Conservation (phyloP, 345 rosid genomes). For the Heritiera fomes region DNA sequence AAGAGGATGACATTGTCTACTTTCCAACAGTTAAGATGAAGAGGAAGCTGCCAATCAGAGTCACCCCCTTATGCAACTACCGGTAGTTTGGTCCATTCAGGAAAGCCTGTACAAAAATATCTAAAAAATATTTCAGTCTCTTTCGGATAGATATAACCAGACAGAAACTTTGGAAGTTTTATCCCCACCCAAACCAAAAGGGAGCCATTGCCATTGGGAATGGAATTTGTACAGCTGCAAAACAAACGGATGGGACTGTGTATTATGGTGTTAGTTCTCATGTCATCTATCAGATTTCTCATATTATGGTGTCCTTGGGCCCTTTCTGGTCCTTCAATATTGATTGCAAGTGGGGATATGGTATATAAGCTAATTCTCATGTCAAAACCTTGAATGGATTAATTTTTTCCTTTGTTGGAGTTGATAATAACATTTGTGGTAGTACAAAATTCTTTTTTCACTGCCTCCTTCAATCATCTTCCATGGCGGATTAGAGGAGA, state of each 20-base stretch:
- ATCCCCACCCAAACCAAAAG: constrained; percentile 23
- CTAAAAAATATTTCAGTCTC: background rate
- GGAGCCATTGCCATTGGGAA: background rate
- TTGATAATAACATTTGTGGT: constrained; percentile 32
- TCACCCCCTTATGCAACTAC: constrained; percentile 34
- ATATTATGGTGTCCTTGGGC: background rate
- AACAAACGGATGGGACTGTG: background rate
- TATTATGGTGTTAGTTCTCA: constrained; percentile 36
- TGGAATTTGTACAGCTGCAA: constrained; percentile 17
- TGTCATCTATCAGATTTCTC: constrained; percentile 21
- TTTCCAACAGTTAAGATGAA: constrained; percentile 75
- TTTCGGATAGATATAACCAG: constrained; percentile 7
- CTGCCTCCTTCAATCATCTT: background rate
- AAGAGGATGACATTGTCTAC: constrained; percentile 55
- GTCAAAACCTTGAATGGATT: constrained; percentile 9
- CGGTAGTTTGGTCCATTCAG: constrained; percentile 8
- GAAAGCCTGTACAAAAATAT: background rate
- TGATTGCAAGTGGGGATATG: constrained; percentile 32
- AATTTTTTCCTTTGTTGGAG: background rate
- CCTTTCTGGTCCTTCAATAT: constrained; percentile 20
- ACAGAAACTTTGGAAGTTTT: constrained; percentile 21
- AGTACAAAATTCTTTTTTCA: background rate
- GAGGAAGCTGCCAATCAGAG: constrained; percentile 60
- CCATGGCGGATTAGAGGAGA: background rate
- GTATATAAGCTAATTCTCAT: constrained; percentile 13